Conservation (phyloP, 768 basidiomycete genomes). For the Hirschioporus abietinus region DNA sequence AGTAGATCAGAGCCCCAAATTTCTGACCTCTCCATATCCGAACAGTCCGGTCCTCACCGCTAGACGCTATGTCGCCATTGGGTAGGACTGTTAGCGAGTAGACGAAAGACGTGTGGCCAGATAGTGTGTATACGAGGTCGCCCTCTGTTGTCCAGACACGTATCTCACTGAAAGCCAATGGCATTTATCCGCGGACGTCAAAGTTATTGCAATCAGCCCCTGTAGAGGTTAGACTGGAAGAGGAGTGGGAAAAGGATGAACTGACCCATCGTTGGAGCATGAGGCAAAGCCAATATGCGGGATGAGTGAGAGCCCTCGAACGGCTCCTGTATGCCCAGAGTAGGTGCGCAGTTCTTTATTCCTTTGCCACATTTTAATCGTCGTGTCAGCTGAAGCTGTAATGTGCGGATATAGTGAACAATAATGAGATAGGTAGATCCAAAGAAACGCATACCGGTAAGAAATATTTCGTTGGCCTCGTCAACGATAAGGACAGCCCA, state of each 20-base stretch:
- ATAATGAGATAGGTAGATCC: background rate
- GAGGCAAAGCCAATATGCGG: conserved; percentile 92
- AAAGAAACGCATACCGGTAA: conserved; percentile 62
- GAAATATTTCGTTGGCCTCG: conserved; percentile 49
- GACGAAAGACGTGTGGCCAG: conserved; percentile 95
- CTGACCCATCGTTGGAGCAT: conserved; percentile 89
- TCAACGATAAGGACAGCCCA: conserved; percentile 87
- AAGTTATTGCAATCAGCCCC: background rate
- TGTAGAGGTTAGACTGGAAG: conserved; percentile 3
- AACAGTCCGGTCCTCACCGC: conserved; percentile 90
- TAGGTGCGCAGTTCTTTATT: conserved; percentile 73
- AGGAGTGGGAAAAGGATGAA: conserved; percentile 6
- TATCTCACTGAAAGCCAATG: conserved; percentile 58
- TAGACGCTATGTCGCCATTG: conserved; percentile 78
- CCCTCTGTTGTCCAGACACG: conserved; percentile 88
- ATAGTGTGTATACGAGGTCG: conserved; percentile 69
- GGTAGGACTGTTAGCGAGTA: conserved; percentile 85
- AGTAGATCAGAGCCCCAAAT: conserved; percentile 4
- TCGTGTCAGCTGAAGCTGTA: conserved; percentile 89
- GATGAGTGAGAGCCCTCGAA: conserved; percentile 76
- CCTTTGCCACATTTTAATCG: conserved; percentile 83
- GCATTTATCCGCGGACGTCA: background rate
- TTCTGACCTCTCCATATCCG: conserved; percentile 82
- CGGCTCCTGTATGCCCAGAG: conserved; percentile 86
- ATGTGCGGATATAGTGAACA: conserved; percentile 10